These are phyloP conservation scores for Aphanoascus verrucosus DNA, from an alignment of 2,329 filamentous ascomycete genomes.

Conservation along the genomic window DNA sequence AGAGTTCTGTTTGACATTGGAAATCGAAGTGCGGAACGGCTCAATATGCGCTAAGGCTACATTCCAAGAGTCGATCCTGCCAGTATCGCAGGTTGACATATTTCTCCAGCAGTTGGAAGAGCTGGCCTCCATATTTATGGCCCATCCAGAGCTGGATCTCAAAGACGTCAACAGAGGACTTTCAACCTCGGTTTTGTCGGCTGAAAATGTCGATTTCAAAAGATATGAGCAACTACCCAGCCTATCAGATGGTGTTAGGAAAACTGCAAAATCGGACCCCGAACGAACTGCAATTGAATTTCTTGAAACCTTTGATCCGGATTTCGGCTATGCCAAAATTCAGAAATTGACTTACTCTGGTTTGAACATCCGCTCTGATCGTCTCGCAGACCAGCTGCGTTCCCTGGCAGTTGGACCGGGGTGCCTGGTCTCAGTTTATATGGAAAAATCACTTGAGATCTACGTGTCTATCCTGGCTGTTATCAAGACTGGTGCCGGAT, in stretches of 20 bases:
- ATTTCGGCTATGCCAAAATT: constrained; percentile 21
- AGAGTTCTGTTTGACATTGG: constrained; percentile 65
- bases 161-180: constrained; percentile 23
- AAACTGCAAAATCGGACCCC: constrained; percentile 40
- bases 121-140: constrained; percentile 39
- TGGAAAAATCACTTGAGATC: constrained; percentile 64
- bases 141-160: constrained; percentile 27
- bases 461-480: constrained; percentile 66
- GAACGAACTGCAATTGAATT: constrained; percentile 55
- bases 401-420: constrained; percentile 40
- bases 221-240: constrained; percentile 32
- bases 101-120: constrained; percentile 53
- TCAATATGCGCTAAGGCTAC: constrained; percentile 44
- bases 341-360: constrained; percentile 51
- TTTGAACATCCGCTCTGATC: constrained; percentile 55
- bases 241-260: constrained; percentile 47
- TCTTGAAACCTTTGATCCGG: constrained; percentile 39
- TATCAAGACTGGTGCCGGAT: constrained; percentile 64
- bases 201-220: constrained; percentile 37
- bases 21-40: constrained; percentile 54
- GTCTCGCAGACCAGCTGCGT: constrained; percentile 49
- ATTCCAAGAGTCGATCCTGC: constrained; percentile 45
- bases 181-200: constrained; percentile 35
- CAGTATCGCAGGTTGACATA: constrained; percentile 44
- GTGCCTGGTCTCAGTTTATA: constrained; percentile 58